These are phyloP conservation scores for Coemansia sp. DNA, from an alignment of 192 early-diverging fungal species.

Conservation along the genomic window DNA sequence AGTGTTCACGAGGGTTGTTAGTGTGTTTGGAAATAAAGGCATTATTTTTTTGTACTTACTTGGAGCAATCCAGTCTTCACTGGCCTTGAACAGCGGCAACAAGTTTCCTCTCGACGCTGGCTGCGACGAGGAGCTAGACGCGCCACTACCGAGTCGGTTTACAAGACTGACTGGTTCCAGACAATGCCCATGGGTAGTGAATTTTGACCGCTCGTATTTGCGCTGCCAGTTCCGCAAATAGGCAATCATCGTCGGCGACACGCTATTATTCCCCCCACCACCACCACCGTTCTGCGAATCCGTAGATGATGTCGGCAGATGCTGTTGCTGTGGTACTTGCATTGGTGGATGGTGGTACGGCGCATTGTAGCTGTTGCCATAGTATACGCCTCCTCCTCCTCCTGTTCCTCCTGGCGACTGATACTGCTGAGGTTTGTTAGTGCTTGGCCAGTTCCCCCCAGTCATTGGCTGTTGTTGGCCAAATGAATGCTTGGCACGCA, in stretches of 20 bases:
- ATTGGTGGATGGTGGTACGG: neutral
- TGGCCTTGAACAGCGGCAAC: conserved; percentile 50
- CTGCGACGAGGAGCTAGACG: neutral
- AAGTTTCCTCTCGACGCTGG: conserved; percentile 29
- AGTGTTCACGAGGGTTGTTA: neutral
- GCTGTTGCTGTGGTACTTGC: conserved; percentile 1
- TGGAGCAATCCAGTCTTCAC: conserved; percentile 54
- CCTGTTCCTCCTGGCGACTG: too few species aligned
- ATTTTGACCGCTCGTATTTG: conserved; percentile 26
- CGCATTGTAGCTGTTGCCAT: neutral
- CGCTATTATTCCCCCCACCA: neutral
- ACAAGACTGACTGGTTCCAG: conserved; percentile 41
- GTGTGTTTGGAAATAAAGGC: neutral
- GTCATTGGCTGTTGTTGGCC: neutral
- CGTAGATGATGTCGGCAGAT: conserved; percentile 8
- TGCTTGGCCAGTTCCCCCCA: neutral
- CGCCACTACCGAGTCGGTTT: conserved; percentile 3
- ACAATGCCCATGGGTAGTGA: conserved; percentile 40
- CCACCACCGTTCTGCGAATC: conserved; percentile 4
- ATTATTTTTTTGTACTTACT: conserved; percentile 48
- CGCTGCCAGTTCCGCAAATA: conserved; percentile 37
- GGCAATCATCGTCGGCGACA: conserved; percentile 8
- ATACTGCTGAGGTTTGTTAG: neutral
- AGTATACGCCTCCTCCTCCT: neutral
- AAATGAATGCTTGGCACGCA: neutral